phyloP scores from a whole-genome alignment of 257 asterid species.

The Lycium ferocissimum region DNA sequence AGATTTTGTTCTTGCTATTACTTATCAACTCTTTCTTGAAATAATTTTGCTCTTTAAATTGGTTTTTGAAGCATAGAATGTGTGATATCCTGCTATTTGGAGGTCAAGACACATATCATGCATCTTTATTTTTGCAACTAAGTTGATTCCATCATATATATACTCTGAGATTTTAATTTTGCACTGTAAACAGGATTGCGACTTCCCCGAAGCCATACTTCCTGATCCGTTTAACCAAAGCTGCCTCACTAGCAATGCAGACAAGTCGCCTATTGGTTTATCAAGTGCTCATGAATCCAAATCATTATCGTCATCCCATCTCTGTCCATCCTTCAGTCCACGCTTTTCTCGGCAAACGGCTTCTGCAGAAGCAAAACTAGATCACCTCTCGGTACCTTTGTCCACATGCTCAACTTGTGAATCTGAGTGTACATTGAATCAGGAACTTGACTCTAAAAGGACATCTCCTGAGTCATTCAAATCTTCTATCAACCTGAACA shows the following conservation, averaged over 20 bases:
- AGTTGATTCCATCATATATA: constrained; percentile 1
- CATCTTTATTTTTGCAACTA: constrained; percentile 8
- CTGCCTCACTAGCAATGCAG: constrained; percentile 38
- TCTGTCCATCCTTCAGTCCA: constrained; percentile 51
- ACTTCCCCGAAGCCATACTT: constrained; percentile 78
- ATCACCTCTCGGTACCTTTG: constrained; percentile 36
- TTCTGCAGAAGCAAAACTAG: constrained; percentile 45
- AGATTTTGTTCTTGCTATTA: neutral
- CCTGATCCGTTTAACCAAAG: constrained; percentile 66
- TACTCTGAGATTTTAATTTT: constrained; percentile 31
- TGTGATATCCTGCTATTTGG: constrained; percentile 1
- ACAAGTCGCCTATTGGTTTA: constrained; percentile 39
- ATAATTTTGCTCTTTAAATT: neutral
- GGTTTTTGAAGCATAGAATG: constrained; percentile 16
- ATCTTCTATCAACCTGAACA: constrained; percentile 29
- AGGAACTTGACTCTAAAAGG: constrained; percentile 42
- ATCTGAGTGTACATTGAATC: constrained; percentile 39
- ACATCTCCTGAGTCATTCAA: constrained; percentile 42
- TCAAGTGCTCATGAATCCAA: constrained; percentile 47
- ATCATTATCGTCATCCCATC: constrained; percentile 57
- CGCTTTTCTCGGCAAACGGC: constrained; percentile 48
- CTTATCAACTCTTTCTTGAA: constrained; percentile 20
- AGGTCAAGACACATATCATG: neutral
- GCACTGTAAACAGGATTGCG: constrained; percentile 53
- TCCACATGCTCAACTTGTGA: constrained; percentile 40